A percentile compares a stretch with the other conserved stretches of the same genome.
Conservation (phyloP, 257 asterid genomes). For the Verbena officinalis region DNA sequence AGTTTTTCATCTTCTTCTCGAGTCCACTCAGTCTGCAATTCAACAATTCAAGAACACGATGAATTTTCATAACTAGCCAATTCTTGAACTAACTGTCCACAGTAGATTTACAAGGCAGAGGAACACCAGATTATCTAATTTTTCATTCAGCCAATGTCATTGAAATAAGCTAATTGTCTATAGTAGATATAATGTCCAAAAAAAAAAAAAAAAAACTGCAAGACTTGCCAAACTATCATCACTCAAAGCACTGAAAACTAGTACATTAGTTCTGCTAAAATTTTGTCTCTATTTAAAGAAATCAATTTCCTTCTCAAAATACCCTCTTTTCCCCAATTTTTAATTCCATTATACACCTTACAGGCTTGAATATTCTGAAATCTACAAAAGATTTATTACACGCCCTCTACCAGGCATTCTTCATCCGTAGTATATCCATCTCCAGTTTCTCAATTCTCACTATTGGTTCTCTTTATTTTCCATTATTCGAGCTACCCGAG, state of each 20-base stretch:
- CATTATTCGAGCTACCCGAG: background rate
- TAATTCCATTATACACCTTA: background rate
- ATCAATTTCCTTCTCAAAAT: background rate
- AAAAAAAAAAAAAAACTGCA: too few species aligned
- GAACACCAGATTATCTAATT: background rate
- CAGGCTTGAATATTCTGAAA: background rate
- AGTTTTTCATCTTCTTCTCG: constrained; percentile 96
- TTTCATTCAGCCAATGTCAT: background rate
- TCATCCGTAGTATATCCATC: background rate
- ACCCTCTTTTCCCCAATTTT: background rate
- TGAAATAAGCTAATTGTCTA: background rate
- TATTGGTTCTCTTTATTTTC: background rate
- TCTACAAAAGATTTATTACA: background rate
- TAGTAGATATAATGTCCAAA: background rate
- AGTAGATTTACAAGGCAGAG: too few species aligned
- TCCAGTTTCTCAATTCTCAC: background rate
- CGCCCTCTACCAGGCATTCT: background rate
- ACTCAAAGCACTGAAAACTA: too few species aligned
- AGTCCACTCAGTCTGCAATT: constrained; percentile 99
- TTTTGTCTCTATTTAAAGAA: background rate
- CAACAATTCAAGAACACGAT: too few species aligned
- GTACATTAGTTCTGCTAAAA: background rate
- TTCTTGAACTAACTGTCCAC: too few species aligned
- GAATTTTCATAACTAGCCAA: too few species aligned
- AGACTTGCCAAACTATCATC: background rate